phyloP scores from a whole-genome alignment of 169 alveolate species.

The Theileria orientalis region DNA sequence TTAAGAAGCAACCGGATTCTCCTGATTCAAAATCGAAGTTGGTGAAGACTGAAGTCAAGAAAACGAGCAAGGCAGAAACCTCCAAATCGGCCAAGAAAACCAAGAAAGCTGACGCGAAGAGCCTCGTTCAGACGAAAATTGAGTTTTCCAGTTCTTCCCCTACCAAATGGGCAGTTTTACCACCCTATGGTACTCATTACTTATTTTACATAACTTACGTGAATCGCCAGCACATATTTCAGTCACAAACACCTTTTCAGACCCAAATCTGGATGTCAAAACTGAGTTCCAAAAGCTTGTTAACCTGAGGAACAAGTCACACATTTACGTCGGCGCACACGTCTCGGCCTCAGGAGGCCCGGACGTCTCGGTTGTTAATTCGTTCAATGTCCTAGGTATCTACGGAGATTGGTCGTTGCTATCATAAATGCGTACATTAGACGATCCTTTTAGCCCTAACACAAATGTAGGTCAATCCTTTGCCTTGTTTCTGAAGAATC shows the following conservation, averaged over 20 bases:
- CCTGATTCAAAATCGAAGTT: background rate
- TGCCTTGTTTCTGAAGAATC: conserved; percentile 85
- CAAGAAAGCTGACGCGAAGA: conserved; percentile 22
- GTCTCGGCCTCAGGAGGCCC: conserved; percentile 88
- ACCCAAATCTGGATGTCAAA: conserved; percentile 52
- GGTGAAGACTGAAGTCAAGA: background rate
- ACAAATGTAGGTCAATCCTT: conserved; percentile 76
- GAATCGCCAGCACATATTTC: too few species aligned
- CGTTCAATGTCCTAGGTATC: conserved; percentile 79
- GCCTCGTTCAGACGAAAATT: conserved; percentile 41
- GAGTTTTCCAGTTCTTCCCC: conserved; percentile 3
- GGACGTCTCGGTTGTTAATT: conserved; percentile 77
- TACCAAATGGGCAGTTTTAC: conserved; percentile 47
- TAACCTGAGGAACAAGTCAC: conserved; percentile 38
- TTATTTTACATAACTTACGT: too few species aligned
- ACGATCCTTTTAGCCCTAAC: background rate
- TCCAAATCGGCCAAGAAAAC: conserved; percentile 41
- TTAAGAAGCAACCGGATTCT: too few species aligned
- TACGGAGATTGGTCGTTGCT: background rate
- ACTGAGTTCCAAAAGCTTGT: conserved; percentile 44
- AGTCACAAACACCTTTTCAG: conserved; percentile 15
- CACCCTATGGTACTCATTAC: conserved; percentile 30
- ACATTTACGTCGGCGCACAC: conserved; percentile 85
- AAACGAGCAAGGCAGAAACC: background rate
- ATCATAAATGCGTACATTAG: too few species aligned